phyloP scores from a whole-genome alignment of 352 stramenopile genomes.

The Phytopythium kandeliae region DNA sequence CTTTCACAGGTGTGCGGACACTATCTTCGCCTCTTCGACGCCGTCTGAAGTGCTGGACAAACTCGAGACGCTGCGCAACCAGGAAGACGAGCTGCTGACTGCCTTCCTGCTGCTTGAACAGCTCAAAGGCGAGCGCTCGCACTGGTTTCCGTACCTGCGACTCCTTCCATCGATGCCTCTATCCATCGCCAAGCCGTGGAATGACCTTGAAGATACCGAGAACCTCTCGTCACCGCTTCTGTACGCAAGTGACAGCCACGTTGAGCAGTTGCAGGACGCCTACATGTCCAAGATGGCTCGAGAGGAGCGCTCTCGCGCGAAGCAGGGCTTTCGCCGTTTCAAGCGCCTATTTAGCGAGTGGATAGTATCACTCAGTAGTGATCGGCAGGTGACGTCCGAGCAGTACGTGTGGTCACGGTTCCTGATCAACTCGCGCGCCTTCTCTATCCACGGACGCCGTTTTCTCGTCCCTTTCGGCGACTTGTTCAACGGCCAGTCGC shows the following conservation, averaged over 20 bases:
- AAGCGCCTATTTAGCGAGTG: constrained; percentile 27
- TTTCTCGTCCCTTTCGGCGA: constrained; percentile 85
- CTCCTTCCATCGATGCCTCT: constrained; percentile 25
- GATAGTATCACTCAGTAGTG: neutral
- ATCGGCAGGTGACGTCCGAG: constrained; percentile 5
- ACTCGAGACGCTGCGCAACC: constrained; percentile 23
- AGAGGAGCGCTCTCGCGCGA: constrained; percentile 18
- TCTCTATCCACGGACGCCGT: constrained; percentile 68
- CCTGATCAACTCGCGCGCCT: constrained; percentile 67
- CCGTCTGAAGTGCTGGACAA: constrained; percentile 21
- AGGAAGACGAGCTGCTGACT: constrained; percentile 48
- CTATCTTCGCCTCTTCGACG: constrained; percentile 8
- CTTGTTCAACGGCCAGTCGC: constrained; percentile 75
- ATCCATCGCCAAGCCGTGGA: neutral
- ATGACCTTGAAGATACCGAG: neutral
- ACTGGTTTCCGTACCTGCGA: constrained; percentile 49
- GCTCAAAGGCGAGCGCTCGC: constrained; percentile 26
- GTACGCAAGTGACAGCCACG: constrained; percentile 15
- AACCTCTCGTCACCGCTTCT: constrained; percentile 28
- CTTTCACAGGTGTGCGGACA: constrained; percentile 29
- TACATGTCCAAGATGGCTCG: constrained; percentile 24
- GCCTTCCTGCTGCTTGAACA: constrained; percentile 59
- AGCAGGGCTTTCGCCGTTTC: constrained; percentile 34
- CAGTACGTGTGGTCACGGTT: constrained; percentile 47
- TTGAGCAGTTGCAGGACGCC: constrained; percentile 42